These are phyloP conservation scores for Ceratonia siliqua DNA, from an alignment of 306 rosid genomes.

Conservation along the genomic window DNA sequence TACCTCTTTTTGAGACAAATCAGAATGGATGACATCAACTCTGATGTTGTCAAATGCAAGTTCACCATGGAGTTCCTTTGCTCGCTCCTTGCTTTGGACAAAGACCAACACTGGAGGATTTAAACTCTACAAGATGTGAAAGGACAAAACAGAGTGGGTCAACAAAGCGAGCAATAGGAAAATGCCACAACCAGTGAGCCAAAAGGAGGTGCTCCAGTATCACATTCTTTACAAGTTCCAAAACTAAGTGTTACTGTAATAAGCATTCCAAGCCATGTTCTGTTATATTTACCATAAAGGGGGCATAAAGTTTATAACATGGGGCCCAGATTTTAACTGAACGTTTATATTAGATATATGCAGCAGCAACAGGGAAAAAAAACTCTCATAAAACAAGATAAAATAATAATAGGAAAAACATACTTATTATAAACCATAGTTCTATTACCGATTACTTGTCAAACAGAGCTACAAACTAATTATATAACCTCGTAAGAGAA, in stretches of 20 bases:
- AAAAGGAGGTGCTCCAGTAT: not conserved
- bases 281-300: not conserved
- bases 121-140: conserved; percentile 55
- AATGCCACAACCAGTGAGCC: conserved; percentile 1
- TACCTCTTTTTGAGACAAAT: conserved; percentile 79
- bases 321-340: conserved; percentile 1
- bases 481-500: not conserved
- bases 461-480: conserved; percentile 3
- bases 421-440: not conserved
- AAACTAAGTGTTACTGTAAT: conserved; percentile 1
- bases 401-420: conserved; percentile 8
- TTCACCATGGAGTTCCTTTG: conserved; percentile 82
- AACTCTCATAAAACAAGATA: not conserved
- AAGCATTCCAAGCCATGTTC: conserved; percentile 20
- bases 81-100: conserved; percentile 97
- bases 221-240: conserved; percentile 10
- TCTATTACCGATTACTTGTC: not conserved
- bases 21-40: conserved; percentile 88
- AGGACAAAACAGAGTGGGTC: conserved; percentile 30
- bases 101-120: conserved; percentile 91
- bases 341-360: conserved; percentile 1
- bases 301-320: conserved; percentile 11
- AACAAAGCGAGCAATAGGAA: conserved; percentile 22
- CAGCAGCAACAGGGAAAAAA: not conserved
- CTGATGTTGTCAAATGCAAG: conserved; percentile 72